phyloP scores from a whole-genome alignment of 2,329 filamentous ascomycete species.

The Talaromyces sp. region DNA sequence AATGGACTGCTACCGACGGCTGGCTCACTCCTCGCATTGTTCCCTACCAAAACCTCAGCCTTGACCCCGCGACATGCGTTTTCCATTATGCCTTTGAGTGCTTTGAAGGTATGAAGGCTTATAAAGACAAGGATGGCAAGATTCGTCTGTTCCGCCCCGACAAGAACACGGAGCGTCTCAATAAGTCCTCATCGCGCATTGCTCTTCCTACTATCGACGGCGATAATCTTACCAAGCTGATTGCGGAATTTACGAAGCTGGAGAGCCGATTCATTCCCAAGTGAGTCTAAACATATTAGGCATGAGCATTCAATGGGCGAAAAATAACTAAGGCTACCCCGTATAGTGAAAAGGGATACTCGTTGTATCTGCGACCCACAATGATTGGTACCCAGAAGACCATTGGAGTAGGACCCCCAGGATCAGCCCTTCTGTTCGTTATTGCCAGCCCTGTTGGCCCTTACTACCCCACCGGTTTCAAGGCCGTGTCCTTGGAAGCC shows the following conservation, averaged over 20 bases:
- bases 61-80: conserved; percentile 93
- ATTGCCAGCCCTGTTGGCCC: conserved; percentile 96
- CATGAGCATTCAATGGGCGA: background rate
- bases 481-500: conserved; percentile 89
- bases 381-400: conserved; percentile 97
- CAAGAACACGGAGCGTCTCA: conserved; percentile 93
- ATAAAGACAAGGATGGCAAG: conserved; percentile 75
- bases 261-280: conserved; percentile 88
- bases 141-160: conserved; percentile 89
- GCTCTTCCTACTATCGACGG: conserved; percentile 82
- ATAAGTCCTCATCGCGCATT: conserved; percentile 85
- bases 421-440: conserved; percentile 84
- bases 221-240: conserved; percentile 69
- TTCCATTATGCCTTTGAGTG: conserved; percentile 98
- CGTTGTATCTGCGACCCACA: conserved; percentile 89
- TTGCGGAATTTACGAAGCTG: conserved; percentile 70
- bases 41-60: conserved; percentile 93
- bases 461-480: conserved; percentile 98
- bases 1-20: conserved; percentile 82
- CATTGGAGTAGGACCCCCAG: conserved; percentile 85
- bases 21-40: conserved; percentile 80
- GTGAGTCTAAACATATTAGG: conserved; percentile 40
- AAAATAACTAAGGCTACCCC: background rate
- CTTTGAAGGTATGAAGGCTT: conserved; percentile 99
- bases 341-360: conserved; percentile 67